phyloP scores from a whole-genome alignment of 352 stramenopile species.

The Pythium brassicae region DNA sequence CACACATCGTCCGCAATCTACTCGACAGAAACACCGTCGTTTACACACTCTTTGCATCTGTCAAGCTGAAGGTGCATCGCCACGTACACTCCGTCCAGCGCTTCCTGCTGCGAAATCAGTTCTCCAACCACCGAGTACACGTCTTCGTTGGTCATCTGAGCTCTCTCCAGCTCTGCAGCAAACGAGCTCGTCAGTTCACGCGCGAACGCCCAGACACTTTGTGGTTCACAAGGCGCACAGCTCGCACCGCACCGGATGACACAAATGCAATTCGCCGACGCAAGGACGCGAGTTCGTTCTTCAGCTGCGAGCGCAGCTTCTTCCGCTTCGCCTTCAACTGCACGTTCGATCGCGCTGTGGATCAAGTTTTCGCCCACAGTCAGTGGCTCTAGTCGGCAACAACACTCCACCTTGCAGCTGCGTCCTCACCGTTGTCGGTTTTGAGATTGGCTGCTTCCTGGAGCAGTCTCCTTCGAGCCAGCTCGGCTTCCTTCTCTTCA shows the following conservation, averaged over 20 bases:
- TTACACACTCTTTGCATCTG: neutral
- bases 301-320: constrained; percentile 37
- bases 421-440: constrained; percentile 31
- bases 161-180: constrained; percentile 32
- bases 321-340: constrained; percentile 45
- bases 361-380: neutral
- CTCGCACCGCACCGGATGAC: constrained; percentile 19
- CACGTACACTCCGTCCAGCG: constrained; percentile 26
- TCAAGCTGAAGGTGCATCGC: neutral
- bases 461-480: constrained; percentile 24
- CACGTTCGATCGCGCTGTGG: constrained; percentile 23
- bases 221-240: neutral
- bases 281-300: constrained; percentile 41
- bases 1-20: constrained; percentile 23
- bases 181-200: neutral
- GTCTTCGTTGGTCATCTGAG: constrained; percentile 50
- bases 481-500: constrained; percentile 33
- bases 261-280: constrained; percentile 33
- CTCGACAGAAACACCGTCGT: neutral
- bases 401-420: neutral
- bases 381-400: neutral
- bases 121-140: constrained; percentile 25
- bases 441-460: constrained; percentile 26
- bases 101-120: constrained; percentile 21
- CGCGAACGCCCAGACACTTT: too few relatives aligned